phyloP scores from a whole-genome alignment of 345 rosid species.

The Ceriops tagal region DNA sequence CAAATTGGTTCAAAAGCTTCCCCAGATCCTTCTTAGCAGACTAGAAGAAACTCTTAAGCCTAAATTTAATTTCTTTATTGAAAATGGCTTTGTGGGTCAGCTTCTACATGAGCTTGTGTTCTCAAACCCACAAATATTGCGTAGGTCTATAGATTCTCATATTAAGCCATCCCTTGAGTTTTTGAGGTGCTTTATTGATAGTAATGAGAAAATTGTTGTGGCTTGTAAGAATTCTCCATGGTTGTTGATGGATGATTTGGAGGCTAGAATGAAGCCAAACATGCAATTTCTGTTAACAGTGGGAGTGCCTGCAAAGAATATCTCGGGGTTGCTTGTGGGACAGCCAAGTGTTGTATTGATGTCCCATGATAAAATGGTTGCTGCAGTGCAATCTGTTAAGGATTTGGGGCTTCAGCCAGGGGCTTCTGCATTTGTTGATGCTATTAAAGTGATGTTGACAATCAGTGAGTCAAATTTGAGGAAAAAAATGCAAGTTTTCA shows the following conservation, averaged over 20 bases:
- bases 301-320: conserved; percentile 13
- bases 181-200: conserved; percentile 7
- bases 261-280: conserved; percentile 15
- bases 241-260: conserved; percentile 9
- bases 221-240: conserved; percentile 19
- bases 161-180: conserved; percentile 20
- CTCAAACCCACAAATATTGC: conserved; percentile 12
- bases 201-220: conserved; percentile 5
- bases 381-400: conserved; percentile 11
- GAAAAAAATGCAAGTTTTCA: conserved; percentile 20
- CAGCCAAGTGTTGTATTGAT: conserved; percentile 7
- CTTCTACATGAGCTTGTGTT: conserved; percentile 17
- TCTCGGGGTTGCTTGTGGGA: not conserved
- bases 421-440: conserved; percentile 15
- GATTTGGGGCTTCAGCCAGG: conserved; percentile 17
- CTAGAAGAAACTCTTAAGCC: conserved; percentile 14
- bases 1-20: conserved; percentile 16
- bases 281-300: conserved; percentile 14
- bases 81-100: conserved; percentile 18
- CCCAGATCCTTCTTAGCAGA: conserved; percentile 3
- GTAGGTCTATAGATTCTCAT: conserved; percentile 11
- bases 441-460: conserved; percentile 10
- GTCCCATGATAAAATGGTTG: conserved; percentile 10
- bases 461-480: conserved; percentile 14
- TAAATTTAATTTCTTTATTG: conserved; percentile 18